Evolutionary conservation across 257 asterid species (phyloP), one percentile per base, ranked within the genome.

Genomic region (Ocimum tenuiflorum): DNA sequence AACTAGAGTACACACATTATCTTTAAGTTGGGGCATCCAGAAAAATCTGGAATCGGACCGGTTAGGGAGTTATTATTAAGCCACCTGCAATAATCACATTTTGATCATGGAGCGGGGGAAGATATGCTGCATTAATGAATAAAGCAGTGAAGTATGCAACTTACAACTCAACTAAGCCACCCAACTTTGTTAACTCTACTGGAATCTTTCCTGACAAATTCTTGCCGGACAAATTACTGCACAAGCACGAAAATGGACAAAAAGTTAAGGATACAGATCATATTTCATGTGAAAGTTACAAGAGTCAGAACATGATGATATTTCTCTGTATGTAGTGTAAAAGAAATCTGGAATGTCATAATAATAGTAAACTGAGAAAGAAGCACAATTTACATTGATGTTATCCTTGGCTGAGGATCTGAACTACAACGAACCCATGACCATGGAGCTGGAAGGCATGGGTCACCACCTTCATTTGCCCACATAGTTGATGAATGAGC

Each of bases 381-480:
- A 60, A 68, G 17, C n/a, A 60, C 55, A 71, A 47, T 65, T 69
- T 87, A 91, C 99, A 94, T 81, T 1, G 91, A 68, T 62, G 84
- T 74, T 70, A 94, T 78, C 73, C 81, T 90, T 64, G 96, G 92
- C 71, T 75, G 94, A 70, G 81, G 81, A 79, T 85, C 96, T 55
- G 86, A 75, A 75, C 78, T 88, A 71, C 99, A 94, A 50, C 74
- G 83, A 65, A 94, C 79, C 99, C 97, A 94, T 43, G 99, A 83
- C 96, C 96, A 90, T 67, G 97, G 88, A 63, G 80, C 85, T 4
- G 99, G 99, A 64, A 94, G 78, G 82, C 99, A 94, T 4, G 97
- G 97, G 53, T 94, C 99, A 3, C 99, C 99, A 57, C 96, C 97
- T 81, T 94, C 99, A 35, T 73, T 81, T 38, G 94, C 96, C 99